phyloP scores from a whole-genome alignment of 163 green algal species.

The Picocystis sp. region DNA sequence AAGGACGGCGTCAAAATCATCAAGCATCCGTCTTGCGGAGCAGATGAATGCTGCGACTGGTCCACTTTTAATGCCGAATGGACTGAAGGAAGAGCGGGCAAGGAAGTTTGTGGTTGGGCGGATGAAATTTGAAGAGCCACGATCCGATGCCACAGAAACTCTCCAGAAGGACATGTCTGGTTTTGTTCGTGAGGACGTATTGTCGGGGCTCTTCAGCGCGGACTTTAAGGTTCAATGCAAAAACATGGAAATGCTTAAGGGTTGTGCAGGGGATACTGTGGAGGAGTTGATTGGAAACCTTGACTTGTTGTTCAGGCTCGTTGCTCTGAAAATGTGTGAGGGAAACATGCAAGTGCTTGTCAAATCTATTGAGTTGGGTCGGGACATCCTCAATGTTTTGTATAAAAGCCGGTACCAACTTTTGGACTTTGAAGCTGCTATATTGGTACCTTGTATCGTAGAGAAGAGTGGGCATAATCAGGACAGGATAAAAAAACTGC shows the following conservation, averaged over 20 bases:
- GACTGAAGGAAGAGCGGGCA: not conserved
- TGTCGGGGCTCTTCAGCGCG: constrained; percentile 13
- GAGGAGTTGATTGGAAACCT: constrained; percentile 15
- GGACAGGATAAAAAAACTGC: constrained; percentile 34
- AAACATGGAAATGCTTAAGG: constrained; percentile 16
- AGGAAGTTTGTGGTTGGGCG: not conserved
- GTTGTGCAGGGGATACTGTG: constrained; percentile 4
- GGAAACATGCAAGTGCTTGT: constrained; percentile 24
- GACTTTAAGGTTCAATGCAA: constrained; percentile 27
- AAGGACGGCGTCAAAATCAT: too few relatives aligned
- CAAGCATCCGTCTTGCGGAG: not conserved
- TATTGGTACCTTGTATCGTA: constrained; percentile 62
- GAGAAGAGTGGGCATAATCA: constrained; percentile 80
- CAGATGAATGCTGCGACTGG: constrained; percentile 2
- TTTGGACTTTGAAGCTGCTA: constrained; percentile 53
- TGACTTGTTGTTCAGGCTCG: constrained; percentile 28
- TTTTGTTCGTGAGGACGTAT: constrained; percentile 23
- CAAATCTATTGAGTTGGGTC: constrained; percentile 30
- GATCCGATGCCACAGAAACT: constrained; percentile 19
- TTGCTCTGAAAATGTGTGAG: constrained; percentile 21
- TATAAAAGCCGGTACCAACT: constrained; percentile 19
- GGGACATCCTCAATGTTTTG: constrained; percentile 43
- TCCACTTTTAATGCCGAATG: not conserved
- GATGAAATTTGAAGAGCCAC: constrained; percentile 25
- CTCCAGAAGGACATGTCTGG: constrained; percentile 15